Evolutionary conservation across 1,139 yeast species (phyloP), one percentile per base, ranked within the genome.

Genomic region (Torulaspora globosa): DNA sequence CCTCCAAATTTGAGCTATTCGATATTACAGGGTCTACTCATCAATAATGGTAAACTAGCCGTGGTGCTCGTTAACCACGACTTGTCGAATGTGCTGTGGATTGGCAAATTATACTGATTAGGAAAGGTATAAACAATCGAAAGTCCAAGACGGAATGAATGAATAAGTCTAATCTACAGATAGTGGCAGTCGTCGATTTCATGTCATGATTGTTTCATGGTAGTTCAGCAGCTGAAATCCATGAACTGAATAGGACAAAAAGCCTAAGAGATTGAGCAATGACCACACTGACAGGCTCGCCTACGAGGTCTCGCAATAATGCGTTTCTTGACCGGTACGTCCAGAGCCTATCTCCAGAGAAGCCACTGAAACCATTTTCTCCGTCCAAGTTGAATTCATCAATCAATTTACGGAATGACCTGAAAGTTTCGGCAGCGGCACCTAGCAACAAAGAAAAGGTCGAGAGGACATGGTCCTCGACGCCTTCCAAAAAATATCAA

Each of bases 271-370:
- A 36, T 32, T 19, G 31, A 39, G 12, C 10, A 26, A 54, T 55
- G 55, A 33, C 48, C 3, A 43, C 47, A 4, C 27, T 47, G 24
- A 18, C 36, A 18, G 51, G 51, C 7, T 46, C 59, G 14, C 58
- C 58, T 2, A 45, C 41, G 7, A 44, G 49, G 16, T 31, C 48
- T 1, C 41, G 41, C n/a, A 44, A 43, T 21, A 57, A 55, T 45
- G 47, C 60, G 4, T 58, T 55, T 29, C 33, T 63, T 24, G 55
- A 58, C 18, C 57, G 65, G 36, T 64, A 64, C 46, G 47, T 63
- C 35, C 55, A 59, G 28, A 59, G 45, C 16, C 24, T 59, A 8
- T 48, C 54, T 6, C 38, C 47, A 14, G 47, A 50, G n/a, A 48
- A 48, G 5, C 48, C 51, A 1, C 36, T 58, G 36, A 49, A 47